Conservation (phyloP, 805 yeast genomes). For the Nematodospora valgi region DNA sequence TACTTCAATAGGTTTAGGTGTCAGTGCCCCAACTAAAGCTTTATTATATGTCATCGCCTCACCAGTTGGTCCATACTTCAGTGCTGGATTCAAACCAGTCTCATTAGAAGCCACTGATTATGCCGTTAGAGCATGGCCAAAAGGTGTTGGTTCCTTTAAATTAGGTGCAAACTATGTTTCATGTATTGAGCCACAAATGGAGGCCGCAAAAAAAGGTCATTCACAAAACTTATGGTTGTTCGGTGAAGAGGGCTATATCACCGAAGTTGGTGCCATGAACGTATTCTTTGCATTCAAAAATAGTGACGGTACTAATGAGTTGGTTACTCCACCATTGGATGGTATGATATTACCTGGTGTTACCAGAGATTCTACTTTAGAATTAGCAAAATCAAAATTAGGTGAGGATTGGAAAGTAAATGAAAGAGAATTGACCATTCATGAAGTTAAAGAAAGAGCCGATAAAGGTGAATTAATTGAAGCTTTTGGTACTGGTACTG, state of each 20-base stretch:
- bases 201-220: constrained; percentile 88
- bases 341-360: constrained; percentile 98
- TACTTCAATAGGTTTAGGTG: constrained; percentile 86
- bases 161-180: constrained; percentile 98
- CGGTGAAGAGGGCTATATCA: constrained; percentile 79
- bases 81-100: constrained; percentile 95
- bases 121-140: constrained; percentile 99
- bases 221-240: constrained; percentile 97
- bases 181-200: constrained; percentile 82
- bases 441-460: constrained; percentile 76
- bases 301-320: constrained; percentile 81
- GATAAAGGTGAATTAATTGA: constrained; percentile 81
- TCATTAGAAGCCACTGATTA: constrained; percentile 90
- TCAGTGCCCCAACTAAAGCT: constrained; percentile 77
- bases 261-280: constrained; percentile 99
- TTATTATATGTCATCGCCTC: constrained; percentile 83
- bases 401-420: constrained; percentile 75
- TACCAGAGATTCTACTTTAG: constrained; percentile 84
- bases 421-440: constrained; percentile 82
- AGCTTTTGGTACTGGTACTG: constrained; percentile 97
- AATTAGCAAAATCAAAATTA: constrained; percentile 72
- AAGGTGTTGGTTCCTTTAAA: constrained; percentile 95
- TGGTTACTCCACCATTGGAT: constrained; percentile 94
- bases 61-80: constrained; percentile 91
- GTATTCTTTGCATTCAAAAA: constrained; percentile 83